Conservation (phyloP, 345 rosid genomes). For the Lepidium didymum region DNA sequence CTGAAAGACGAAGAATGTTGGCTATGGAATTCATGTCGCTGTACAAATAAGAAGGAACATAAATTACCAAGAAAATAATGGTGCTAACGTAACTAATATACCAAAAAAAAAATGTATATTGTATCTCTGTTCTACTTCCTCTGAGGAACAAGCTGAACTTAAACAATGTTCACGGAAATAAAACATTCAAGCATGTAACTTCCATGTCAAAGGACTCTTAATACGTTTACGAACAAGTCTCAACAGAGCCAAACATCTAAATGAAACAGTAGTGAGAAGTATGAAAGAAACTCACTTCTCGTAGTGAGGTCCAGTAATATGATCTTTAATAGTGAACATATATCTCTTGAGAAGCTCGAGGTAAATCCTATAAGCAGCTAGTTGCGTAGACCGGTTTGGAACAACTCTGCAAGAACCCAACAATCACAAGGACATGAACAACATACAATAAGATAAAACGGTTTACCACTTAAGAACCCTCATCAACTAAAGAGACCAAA, state of each 20-base stretch:
- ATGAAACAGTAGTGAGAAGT: slow-evolving; percentile 13
- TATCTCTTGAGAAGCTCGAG: slow-evolving; percentile 77
- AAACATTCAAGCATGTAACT: neutral
- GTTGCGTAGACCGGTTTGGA: slow-evolving; percentile 49
- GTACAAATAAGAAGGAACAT: slow-evolving; percentile 18
- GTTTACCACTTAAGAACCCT: neutral
- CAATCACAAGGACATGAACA: neutral
- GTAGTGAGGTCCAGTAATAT: slow-evolving; percentile 44
- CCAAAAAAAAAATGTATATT: neutral
- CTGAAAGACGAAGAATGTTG: slow-evolving; percentile 59
- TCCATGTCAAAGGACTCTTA: neutral
- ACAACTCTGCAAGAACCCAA: slow-evolving; percentile 45
- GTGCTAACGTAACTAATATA: neutral
- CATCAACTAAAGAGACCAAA: neutral
- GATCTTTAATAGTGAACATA: slow-evolving; percentile 47
- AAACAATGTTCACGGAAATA: neutral
- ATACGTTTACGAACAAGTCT: neutral
- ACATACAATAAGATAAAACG: neutral
- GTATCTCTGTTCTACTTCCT: neutral
- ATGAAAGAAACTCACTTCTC: slow-evolving; percentile 44
- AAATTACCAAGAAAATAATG: slow-evolving; percentile 1
- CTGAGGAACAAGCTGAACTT: neutral
- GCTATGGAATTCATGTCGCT: slow-evolving; percentile 78
- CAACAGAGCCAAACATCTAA: slow-evolving; percentile 1
- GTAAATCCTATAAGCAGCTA: slow-evolving; percentile 75